Base-by-base conservation (phyloP, 306 rosid genomes). In the Sophora flavescens region DNA sequence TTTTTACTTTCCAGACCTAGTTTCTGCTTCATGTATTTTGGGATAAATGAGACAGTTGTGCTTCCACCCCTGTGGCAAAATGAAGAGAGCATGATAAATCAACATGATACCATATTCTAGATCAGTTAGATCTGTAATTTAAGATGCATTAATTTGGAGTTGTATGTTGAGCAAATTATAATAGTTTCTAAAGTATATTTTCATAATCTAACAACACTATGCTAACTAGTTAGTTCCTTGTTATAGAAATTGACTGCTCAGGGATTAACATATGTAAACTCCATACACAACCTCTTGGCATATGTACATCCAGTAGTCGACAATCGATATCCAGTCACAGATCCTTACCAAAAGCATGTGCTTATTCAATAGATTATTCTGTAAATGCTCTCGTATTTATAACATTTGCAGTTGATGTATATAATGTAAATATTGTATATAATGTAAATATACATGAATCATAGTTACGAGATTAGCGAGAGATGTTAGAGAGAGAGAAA, bases 1-100 rank as follows among this genome's bases (percentile, higher is more conserved):
- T 87, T 77, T 88, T 87, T 96, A 16, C 70, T 89, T 44, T 78
- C 64, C 65, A 93, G 91, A 35, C 82, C 87, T 16, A 93, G 87
- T 80, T 93, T 93, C 86, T 61, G 85, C 88, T 72, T 81, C 7
- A 93, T 63, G 76, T 89, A 89, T 78, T 88, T 85, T 69, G 88
- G 93, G 75, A 91, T 72, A 72, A 82, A 84, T 6, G 89, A 91
- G 42, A 89, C 91, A 0, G 93, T 86, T 63, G 88, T 58, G 66
- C 67, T 87, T 68, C 96, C 89, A 78, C 91, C 84, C 86, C 98
- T 91, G 87, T 56, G 61, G 74, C 75, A 78, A 81, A 65, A 58
- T 79, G 66, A 77, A 78, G 70, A 42, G 73, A 38, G 36, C 74
- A 41, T 66, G 56, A 72, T 52, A 78, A 63, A 79, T 17, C 44